Conservation (phyloP, 176 grass and related monocot genomes). For the Aechmea fasciata region DNA sequence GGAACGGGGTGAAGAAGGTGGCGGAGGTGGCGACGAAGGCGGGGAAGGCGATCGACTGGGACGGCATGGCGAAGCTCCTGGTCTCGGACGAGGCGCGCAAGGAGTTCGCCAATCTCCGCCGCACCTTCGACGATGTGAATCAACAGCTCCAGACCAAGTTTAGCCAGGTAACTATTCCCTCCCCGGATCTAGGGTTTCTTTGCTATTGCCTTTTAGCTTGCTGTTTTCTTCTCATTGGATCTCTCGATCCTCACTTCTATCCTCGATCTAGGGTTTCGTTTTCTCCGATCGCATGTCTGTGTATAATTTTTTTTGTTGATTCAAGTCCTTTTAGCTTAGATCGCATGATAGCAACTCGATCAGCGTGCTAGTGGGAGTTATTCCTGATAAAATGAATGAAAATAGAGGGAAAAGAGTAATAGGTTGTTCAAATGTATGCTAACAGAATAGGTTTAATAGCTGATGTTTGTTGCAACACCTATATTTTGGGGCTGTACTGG, state of each 20-base stretch:
- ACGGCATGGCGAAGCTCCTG: conserved; percentile 60
- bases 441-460: not conserved
- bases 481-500: not conserved
- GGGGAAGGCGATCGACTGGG: conserved; percentile 64
- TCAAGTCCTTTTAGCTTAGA: not conserved
- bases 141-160: conserved; percentile 82
- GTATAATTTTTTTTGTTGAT: not conserved
- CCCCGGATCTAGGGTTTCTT: not conserved
- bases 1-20: conserved; percentile 62
- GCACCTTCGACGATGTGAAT: conserved; percentile 80
- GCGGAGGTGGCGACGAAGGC: conserved; percentile 48
- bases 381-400: too few relatives aligned
- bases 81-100: conserved; percentile 70
- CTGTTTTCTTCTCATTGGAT: not conserved
- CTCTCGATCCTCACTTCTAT: not conserved
- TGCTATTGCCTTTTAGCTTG: too few relatives aligned
- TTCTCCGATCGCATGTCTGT: not conserved
- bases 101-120: conserved; percentile 69
- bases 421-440: too few relatives aligned
- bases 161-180: conserved; percentile 35
- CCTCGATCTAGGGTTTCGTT: conserved; percentile 28
- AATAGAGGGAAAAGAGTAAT: too few relatives aligned
- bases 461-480: not conserved
- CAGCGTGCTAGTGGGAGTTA: too few relatives aligned
- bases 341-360: not conserved